Percentiles rank a stretch among this genome's conserved stretches.
phyloP scores from a whole-genome alignment of 1,284 basidiomycete genomes.

The Moesziomyces globuligerus region DNA sequence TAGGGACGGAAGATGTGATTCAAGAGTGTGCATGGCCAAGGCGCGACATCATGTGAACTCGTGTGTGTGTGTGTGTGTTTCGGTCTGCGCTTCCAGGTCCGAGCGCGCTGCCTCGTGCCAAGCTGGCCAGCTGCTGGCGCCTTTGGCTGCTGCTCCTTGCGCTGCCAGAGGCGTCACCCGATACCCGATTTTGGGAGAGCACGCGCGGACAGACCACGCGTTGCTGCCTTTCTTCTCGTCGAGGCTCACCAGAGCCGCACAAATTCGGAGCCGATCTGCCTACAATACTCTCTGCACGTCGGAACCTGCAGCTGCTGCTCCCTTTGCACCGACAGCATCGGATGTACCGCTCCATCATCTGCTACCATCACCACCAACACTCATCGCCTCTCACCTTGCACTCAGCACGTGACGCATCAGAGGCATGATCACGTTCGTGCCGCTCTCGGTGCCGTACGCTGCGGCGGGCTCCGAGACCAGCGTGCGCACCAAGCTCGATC shows the following conservation, averaged over 20 bases:
- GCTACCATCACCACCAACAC: not conserved
- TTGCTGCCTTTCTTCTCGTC: not conserved
- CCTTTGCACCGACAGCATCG: not conserved
- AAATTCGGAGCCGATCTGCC: not conserved
- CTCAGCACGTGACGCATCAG: not conserved
- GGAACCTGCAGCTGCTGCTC: too few species aligned
- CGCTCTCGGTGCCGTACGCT: conserved; percentile 56
- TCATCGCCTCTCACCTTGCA: not conserved
- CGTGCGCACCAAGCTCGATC: conserved; percentile 38
- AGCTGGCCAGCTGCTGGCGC: conserved; percentile 7
- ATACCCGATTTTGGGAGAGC: conserved; percentile 1
- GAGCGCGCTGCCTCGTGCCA: conserved; percentile 8
- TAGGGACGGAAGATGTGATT: too few species aligned
- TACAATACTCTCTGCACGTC: not conserved
- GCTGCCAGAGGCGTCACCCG: too few species aligned
- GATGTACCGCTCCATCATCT: not conserved
- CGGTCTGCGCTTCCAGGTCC: conserved; percentile 5
- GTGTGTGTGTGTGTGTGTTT: conserved; percentile 6
- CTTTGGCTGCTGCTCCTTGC: not conserved
- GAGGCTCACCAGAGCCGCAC: not conserved
- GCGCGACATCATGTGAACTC: too few species aligned
- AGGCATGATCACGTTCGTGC: conserved; percentile 57
- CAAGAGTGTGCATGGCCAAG: too few species aligned
- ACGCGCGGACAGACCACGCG: not conserved
- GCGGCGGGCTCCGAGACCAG: conserved; percentile 13